A percentile compares a stretch with the other conserved stretches of the same genome.
These are phyloP conservation scores for Rhodomyrtus tomentosa DNA, from an alignment of 345 rosid species.

Conservation along the genomic window DNA sequence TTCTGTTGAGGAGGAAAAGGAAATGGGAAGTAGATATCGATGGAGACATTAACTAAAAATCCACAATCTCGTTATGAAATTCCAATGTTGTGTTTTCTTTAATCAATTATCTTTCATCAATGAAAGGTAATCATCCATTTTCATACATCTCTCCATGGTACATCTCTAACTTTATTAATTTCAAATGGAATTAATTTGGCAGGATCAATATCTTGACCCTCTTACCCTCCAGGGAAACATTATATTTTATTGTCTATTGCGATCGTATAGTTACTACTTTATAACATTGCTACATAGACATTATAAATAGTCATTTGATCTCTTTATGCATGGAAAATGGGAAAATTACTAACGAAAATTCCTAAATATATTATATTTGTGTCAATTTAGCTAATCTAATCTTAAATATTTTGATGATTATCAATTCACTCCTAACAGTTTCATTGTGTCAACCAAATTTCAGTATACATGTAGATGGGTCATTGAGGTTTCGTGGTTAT, in stretches of 20 bases:
- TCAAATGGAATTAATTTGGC: not conserved
- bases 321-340: too few relatives aligned
- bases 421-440: too few relatives aligned
- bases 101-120: not conserved
- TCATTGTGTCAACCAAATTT: too few relatives aligned
- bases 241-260: not conserved
- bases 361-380: too few relatives aligned
- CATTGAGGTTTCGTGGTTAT: too few relatives aligned
- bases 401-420: too few relatives aligned
- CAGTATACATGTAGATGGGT: too few relatives aligned
- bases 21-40: not conserved
- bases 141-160: not conserved
- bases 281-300: not conserved
- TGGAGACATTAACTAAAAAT: not conserved
- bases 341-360: too few relatives aligned
- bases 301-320: too few relatives aligned
- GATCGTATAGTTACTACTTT: not conserved
- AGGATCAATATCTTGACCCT: not conserved
- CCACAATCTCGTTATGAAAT: not conserved
- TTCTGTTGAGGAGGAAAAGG: not conserved
- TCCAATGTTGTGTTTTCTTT: not conserved
- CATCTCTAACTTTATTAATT: not conserved
- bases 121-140: not conserved
- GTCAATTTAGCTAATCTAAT: too few relatives aligned
- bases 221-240: not conserved